Base-by-base conservation (phyloP, 176 grass and related monocot genomes). In the Phoenix dactylifera region DNA sequence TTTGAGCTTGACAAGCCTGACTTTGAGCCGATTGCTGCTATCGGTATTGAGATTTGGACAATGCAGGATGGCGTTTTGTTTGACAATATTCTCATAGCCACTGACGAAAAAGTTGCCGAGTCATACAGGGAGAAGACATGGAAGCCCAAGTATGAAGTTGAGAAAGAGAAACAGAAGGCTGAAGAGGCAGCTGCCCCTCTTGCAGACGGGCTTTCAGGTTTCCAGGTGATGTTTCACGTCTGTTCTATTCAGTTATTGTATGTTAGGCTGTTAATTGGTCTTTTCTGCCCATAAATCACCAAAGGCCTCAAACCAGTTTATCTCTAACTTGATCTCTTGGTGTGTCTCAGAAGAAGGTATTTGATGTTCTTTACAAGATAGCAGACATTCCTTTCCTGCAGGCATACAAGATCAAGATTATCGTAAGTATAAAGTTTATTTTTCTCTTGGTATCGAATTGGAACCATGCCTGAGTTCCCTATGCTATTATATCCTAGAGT, bases 1-100 rank as follows among this genome's bases (percentile, higher is more conserved):
- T 98, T 98, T 32, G 88, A 92, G 64, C 84, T 98, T 44, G 81
- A 85, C 26, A 86, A 58, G 23, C 93, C 93, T 53, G 74, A 89
- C 49, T 92, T 76, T 24, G 93, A 92, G 75, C 64, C 85, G 9
- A 98, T 98, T 65, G 71, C 63, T 22, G 93, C 93, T 65, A 78
- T 92, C 69, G 93, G 93, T 48, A 92, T 98, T 60, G 93, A 98
- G 88, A 98, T 98, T 81, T 98, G 87, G 93, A 98, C 93, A 2
- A 93, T 98, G 93, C 93, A 98, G 59, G 93, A 98, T 65, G 93
- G 93, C 18, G 81, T 98, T 67, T 59, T 98, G 64, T 98, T 98
- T 55, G 88, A 89, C 74, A 98, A 92, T 20, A 80, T 98, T 68
- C 76, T 98, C 61, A 98, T 98, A 52, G 60, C 78, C 5, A 76